Conservation (phyloP, 345 rosid species). For the Geranium rotundifolium region DNA sequence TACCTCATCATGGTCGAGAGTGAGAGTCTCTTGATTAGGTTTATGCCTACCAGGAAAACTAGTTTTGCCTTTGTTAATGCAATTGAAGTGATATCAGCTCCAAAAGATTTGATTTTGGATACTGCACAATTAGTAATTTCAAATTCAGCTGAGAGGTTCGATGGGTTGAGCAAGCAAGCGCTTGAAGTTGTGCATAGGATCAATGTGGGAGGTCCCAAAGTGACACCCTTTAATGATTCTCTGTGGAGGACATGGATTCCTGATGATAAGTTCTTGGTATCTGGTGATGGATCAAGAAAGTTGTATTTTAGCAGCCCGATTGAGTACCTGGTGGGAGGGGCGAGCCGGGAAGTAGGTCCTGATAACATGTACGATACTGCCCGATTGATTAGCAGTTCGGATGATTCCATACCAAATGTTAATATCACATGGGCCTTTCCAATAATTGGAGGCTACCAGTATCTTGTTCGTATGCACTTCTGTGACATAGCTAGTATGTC, state of each 20-base stretch:
- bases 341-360: constrained; percentile 71
- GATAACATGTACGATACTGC: constrained; percentile 62
- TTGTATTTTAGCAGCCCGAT: constrained; percentile 49
- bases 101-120: constrained; percentile 63
- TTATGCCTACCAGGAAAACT: constrained; percentile 37
- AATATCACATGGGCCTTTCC: constrained; percentile 75
- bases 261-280: constrained; percentile 54
- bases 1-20: constrained; percentile 42
- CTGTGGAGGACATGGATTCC: constrained; percentile 89
- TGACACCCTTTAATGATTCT: constrained; percentile 82
- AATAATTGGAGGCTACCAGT: constrained; percentile 33
- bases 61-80: constrained; percentile 68
- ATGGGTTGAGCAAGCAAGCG: constrained; percentile 45
- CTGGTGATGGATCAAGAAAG: constrained; percentile 27
- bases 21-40: constrained; percentile 38
- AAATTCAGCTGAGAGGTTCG: constrained; percentile 29
- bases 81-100: constrained; percentile 84
- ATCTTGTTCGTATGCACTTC: constrained; percentile 72
- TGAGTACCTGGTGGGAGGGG: constrained; percentile 49
- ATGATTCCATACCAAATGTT: constrained; percentile 31
- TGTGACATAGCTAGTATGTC: constrained; percentile 76
- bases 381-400: constrained; percentile 41
- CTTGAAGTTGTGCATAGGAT: constrained; percentile 48
- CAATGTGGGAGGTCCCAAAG: constrained; percentile 76
- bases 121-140: constrained; percentile 29